Evolutionary conservation across 345 rosid species (phyloP).

Genomic region (Populus ilicifolia): DNA sequence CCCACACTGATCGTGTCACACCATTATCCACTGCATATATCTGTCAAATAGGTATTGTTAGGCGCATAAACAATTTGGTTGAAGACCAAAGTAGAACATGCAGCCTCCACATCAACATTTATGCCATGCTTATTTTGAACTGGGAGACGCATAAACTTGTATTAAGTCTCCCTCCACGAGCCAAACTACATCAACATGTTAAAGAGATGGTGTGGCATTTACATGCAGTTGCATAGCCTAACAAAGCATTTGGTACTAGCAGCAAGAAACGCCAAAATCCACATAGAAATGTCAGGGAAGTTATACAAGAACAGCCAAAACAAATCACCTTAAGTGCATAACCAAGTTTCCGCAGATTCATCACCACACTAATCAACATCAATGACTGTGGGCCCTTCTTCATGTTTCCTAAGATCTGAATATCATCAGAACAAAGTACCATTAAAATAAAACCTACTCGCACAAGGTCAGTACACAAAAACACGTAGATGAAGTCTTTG

Average conservation of each 20-base stretch:
- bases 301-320: background rate
- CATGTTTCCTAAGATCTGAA: conserved; percentile 79
- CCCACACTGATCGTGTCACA: conserved; percentile 56
- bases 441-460: background rate
- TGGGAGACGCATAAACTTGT: background rate
- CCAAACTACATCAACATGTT: background rate
- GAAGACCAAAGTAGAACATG: background rate
- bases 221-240: background rate
- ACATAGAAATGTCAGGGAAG: background rate
- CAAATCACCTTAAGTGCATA: conserved; percentile 65
- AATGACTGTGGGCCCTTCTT: conserved; percentile 61
- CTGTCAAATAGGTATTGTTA: conserved; percentile 42
- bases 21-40: conserved; percentile 62
- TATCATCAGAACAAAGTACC: background rate
- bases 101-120: background rate
- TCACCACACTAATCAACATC: conserved; percentile 70
- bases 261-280: background rate
- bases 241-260: background rate
- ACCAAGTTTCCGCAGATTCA: conserved; percentile 79
- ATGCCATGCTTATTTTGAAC: background rate
- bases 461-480: background rate
- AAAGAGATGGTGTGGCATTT: background rate
- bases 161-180: background rate
- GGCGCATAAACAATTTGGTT: conserved; percentile 33
- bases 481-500: background rate